Percentiles rank a stretch among this genome's conserved stretches.
Evolutionary conservation across 2,329 filamentous ascomycete genomes (phyloP).

Genomic region (Exophiala oligosperma): DNA sequence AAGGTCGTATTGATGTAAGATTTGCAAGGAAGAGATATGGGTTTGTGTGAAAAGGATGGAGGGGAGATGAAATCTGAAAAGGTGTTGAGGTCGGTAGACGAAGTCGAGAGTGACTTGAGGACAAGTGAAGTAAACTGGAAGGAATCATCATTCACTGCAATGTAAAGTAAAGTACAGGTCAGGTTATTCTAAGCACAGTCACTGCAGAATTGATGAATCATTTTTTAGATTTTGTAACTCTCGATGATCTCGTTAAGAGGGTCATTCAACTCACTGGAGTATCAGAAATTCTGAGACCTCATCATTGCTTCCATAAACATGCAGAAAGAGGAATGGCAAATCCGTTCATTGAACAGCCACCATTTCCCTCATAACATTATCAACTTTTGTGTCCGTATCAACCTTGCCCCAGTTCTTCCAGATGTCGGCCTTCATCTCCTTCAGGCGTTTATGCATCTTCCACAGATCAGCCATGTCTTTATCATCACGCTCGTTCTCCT

Average conservation of each 20-base stretch:
- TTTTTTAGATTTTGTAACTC: too few species aligned
- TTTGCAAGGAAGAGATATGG: neutral
- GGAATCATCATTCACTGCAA: too few species aligned
- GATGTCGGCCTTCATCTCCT: slow-evolving; percentile 32
- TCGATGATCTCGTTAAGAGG: neutral
- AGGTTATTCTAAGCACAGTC: too few species aligned
- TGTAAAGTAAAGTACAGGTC: too few species aligned
- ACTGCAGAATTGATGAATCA: too few species aligned
- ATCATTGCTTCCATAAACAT: neutral
- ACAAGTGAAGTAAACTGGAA: too few species aligned
- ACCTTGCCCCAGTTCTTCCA: slow-evolving; percentile 30
- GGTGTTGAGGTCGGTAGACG: neutral
- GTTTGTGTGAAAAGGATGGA: neutral
- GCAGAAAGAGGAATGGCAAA: neutral
- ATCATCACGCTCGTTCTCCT: slow-evolving; percentile 46
- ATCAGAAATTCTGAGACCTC: too few species aligned
- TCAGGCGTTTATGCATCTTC: slow-evolving; percentile 34
- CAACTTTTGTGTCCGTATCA: slow-evolving; percentile 15
- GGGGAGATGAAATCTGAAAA: neutral
- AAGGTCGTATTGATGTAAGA: too few species aligned
- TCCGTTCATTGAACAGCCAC: slow-evolving; percentile 10
- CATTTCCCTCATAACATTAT: slow-evolving; percentile 14
- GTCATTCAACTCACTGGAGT: neutral
- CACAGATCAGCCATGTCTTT: slow-evolving; percentile 52
- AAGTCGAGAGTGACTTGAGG: too few species aligned